Percentiles rank a stretch among this genome's conserved stretches.
These are phyloP conservation scores for Leccinum pallidistipes DNA, from an alignment of 1,284 basidiomycete genomes.

Conservation along the genomic window DNA sequence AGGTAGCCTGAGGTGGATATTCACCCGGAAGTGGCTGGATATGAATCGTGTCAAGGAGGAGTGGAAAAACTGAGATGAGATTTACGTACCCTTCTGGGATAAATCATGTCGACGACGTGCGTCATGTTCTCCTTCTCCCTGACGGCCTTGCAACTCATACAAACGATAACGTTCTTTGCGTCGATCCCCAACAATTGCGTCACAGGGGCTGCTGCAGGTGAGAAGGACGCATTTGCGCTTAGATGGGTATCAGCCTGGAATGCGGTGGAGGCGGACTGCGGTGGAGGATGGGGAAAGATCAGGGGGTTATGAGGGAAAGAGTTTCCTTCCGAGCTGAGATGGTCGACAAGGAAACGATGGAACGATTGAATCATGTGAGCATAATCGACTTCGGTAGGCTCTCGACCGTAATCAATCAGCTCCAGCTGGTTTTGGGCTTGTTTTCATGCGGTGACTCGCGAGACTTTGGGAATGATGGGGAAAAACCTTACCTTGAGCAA, in stretches of 20 bases:
- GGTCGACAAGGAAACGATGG: constrained; percentile 91
- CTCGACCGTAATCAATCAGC: constrained; percentile 86
- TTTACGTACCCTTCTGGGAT: constrained; percentile 73
- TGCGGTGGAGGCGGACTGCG: constrained; percentile 16
- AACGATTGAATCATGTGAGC: constrained; percentile 91
- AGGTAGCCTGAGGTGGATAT: constrained; percentile 50
- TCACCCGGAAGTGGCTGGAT: constrained; percentile 50
- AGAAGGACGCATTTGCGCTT: constrained; percentile 22
- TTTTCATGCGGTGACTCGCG: constrained; percentile 1
- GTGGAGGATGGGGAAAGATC: constrained; percentile 37
- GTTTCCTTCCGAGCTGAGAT: constrained; percentile 71
- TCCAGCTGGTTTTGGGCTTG: constrained; percentile 78
- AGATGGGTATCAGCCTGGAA: constrained; percentile 18
- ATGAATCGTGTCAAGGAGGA: background rate
- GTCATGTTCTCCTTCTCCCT: constrained; percentile 74
- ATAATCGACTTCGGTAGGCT: constrained; percentile 72
- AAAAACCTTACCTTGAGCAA: constrained; percentile 66
- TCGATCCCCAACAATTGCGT: constrained; percentile 82
- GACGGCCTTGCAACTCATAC: constrained; percentile 71
- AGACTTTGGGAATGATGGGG: background rate
- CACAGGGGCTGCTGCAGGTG: constrained; percentile 59
- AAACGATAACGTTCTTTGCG: constrained; percentile 73
- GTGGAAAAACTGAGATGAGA: background rate
- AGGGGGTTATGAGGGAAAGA: constrained; percentile 62
- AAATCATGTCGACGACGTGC: constrained; percentile 86